phyloP scores from a whole-genome alignment of 352 stramenopile species.

The Thraustochytrium sp. region DNA sequence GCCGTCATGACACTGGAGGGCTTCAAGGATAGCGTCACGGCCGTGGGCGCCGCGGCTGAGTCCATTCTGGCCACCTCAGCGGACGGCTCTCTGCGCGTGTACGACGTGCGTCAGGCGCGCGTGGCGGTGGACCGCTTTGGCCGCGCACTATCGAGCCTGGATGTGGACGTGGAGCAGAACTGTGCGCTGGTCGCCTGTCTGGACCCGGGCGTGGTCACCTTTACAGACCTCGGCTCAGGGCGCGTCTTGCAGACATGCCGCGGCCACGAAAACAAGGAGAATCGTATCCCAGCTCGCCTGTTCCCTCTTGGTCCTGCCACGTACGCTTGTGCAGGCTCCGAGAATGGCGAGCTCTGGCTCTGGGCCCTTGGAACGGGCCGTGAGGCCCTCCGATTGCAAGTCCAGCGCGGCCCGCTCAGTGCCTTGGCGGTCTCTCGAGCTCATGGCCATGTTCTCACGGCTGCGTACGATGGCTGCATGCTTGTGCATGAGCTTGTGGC shows the following conservation, averaged over 20 bases:
- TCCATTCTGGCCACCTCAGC: not conserved
- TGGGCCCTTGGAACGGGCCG: not conserved
- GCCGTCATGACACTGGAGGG: not conserved
- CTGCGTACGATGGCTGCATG: not conserved
- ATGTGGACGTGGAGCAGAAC: not conserved
- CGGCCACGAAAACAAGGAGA: not conserved
- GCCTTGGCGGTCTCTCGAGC: not conserved
- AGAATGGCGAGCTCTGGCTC: not conserved
- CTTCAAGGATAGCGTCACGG: not conserved
- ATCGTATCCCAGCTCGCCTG: not conserved
- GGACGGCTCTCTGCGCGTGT: not conserved
- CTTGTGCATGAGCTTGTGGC: not conserved
- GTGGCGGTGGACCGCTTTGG: not conserved
- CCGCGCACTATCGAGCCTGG: not conserved
- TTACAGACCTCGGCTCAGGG: not conserved
- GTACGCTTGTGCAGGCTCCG: not conserved
- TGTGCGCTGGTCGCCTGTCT: not conserved
- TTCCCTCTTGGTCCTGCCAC: not conserved
- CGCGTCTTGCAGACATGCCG: not conserved
- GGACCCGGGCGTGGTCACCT: not conserved
- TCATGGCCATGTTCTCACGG: not conserved
- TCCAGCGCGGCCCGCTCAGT: not conserved
- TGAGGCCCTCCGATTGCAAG: not conserved
- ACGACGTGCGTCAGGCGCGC: not conserved
- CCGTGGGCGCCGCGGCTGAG: not conserved